These are phyloP conservation scores for Dioscorea alata DNA, from an alignment of 106 monocot species.

Conservation along the genomic window DNA sequence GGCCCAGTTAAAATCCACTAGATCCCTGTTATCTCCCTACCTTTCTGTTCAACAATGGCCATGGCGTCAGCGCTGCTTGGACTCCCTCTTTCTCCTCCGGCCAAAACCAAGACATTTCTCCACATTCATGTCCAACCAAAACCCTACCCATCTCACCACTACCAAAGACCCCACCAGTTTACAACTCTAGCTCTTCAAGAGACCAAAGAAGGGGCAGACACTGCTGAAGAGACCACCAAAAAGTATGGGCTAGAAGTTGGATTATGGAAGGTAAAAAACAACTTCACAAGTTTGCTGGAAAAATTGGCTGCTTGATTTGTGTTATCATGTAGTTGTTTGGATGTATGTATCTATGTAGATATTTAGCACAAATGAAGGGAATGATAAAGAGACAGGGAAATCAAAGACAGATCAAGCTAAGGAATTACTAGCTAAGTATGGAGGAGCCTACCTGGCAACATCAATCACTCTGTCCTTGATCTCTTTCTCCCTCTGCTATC, in stretches of 20 bases:
- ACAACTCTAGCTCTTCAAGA: slow-evolving; percentile 41
- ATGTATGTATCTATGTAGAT: slow-evolving; percentile 28
- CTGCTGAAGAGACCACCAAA: slow-evolving; percentile 62
- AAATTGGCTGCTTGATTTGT: not conserved
- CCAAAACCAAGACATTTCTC: slow-evolving; percentile 1
- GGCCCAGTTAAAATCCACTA: no score
- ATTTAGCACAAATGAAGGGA: slow-evolving; percentile 63
- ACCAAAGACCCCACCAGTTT: not conserved
- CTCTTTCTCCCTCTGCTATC: slow-evolving; percentile 83
- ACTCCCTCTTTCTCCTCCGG: not conserved
- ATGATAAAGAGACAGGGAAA: slow-evolving; percentile 37
- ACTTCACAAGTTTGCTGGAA: not conserved
- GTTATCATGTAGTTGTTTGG: not conserved
- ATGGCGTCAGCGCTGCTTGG: not conserved
- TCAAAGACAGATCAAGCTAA: slow-evolving; percentile 80
- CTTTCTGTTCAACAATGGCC: not conserved
- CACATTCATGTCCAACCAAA: not conserved
- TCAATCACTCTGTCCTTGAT: slow-evolving; percentile 87
- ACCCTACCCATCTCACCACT: not conserved
- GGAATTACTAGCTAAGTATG: slow-evolving; percentile 84
- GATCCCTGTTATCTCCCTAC: no score
- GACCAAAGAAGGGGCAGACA: slow-evolving; percentile 36
- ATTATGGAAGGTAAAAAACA: slow-evolving; percentile 70
- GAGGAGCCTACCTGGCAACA: slow-evolving; percentile 92
- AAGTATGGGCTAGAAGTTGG: slow-evolving; percentile 90